These are phyloP conservation scores for Cytauxzoon felis DNA, from an alignment of 169 alveolate species.

Conservation along the genomic window DNA sequence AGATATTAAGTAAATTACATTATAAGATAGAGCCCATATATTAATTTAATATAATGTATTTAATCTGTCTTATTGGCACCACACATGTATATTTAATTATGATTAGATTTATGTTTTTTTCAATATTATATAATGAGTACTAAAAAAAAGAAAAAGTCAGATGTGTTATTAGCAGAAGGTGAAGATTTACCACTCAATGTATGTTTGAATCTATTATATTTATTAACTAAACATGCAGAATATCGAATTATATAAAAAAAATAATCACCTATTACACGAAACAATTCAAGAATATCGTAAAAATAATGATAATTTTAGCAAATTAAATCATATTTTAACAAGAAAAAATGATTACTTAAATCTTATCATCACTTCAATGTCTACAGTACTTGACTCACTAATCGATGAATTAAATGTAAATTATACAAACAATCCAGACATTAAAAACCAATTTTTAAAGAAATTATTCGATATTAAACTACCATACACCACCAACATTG, in stretches of 20 bases:
- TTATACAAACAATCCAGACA: no score
- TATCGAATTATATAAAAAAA: constrained; percentile 3
- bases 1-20: constrained; percentile 42
- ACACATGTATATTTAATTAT: neutral
- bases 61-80: neutral
- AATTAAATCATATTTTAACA: neutral
- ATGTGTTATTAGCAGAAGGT: neutral
- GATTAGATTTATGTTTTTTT: neutral
- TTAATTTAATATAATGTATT: neutral
- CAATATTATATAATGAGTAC: neutral
- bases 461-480: neutral
- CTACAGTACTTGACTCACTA: constrained; percentile 17
- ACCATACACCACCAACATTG: constrained; percentile 8
- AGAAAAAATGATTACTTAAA: constrained; percentile 33
- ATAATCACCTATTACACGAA: constrained; percentile 26
- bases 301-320: constrained; percentile 9
- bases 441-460: neutral
- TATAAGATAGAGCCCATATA: constrained; percentile 50
- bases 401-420: no score
- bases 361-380: constrained; percentile 6
- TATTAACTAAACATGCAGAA: neutral
- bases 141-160: neutral
- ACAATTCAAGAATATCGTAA: constrained; percentile 38
- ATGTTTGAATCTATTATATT: neutral
- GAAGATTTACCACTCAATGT: constrained; percentile 12